Evolutionary conservation across 495 filamentous ascomycete genomes (phyloP).

Genomic region (Massariosphaeria phaeospora): DNA sequence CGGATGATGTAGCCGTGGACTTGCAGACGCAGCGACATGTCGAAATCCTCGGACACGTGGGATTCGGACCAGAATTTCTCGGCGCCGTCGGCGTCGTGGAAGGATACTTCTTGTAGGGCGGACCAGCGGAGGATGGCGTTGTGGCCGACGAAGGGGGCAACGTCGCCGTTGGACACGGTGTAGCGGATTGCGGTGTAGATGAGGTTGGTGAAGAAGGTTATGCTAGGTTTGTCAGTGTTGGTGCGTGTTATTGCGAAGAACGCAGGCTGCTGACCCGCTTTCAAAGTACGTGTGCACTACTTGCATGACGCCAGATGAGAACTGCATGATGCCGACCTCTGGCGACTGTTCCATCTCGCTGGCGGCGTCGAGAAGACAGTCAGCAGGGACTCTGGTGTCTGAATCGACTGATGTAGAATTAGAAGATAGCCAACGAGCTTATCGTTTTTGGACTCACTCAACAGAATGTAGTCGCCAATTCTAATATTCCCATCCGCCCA

Average conservation of each 20-base stretch:
- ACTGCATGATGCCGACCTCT: slow-evolving; percentile 47
- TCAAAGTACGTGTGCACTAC: slow-evolving; percentile 45
- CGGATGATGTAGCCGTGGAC: slow-evolving; percentile 67
- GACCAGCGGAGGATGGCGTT: slow-evolving; percentile 77
- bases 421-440: background rate
- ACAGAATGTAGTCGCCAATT: slow-evolving; percentile 41
- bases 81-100: slow-evolving; percentile 55
- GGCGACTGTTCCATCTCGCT: slow-evolving; percentile 48
- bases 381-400: slow-evolving; percentile 42
- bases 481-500: slow-evolving; percentile 42
- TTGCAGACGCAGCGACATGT: slow-evolving; percentile 77
- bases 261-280: slow-evolving; percentile 32
- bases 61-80: slow-evolving; percentile 83
- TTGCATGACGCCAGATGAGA: slow-evolving; percentile 47
- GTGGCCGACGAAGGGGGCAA: slow-evolving; percentile 64
- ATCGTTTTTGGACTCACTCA: slow-evolving; percentile 14
- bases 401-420: slow-evolving; percentile 32
- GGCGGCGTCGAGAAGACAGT: slow-evolving; percentile 47
- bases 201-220: slow-evolving; percentile 83
- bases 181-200: slow-evolving; percentile 77
- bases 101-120: slow-evolving; percentile 70
- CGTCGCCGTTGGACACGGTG: slow-evolving; percentile 74
- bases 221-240: slow-evolving; percentile 32
- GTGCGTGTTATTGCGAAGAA: background rate
- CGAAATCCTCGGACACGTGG: slow-evolving; percentile 79